Evolutionary conservation across 2,329 filamentous ascomycete species (phyloP).

Genomic region (Aspergillus udagawae): DNA sequence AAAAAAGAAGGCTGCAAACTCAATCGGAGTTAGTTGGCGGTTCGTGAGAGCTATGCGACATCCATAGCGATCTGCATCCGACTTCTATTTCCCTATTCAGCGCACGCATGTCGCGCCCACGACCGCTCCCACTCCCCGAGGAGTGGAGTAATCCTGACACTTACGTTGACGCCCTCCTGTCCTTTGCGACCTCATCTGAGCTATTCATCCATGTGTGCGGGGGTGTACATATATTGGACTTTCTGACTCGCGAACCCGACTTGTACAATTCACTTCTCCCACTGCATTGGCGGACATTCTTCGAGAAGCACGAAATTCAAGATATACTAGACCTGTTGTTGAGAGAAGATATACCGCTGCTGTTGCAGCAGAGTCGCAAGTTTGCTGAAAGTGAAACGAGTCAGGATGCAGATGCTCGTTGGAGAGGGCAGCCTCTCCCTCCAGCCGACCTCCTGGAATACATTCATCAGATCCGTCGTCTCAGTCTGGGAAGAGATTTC

Average conservation of each 20-base stretch:
- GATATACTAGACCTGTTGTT: conserved; percentile 76
- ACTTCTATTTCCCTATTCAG: background rate
- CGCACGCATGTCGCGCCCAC: conserved; percentile 44
- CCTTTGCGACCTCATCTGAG: conserved; percentile 69
- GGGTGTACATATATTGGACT: conserved; percentile 95
- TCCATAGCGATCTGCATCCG: background rate
- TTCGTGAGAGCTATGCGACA: background rate
- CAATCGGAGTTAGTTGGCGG: background rate
- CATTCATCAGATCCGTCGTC: conserved; percentile 64
- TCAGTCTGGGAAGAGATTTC: conserved; percentile 65
- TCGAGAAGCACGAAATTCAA: conserved; percentile 67
- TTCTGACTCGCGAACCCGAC: conserved; percentile 81
- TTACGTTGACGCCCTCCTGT: conserved; percentile 73
- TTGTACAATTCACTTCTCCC: conserved; percentile 76
- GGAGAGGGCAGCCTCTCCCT: conserved; percentile 43
- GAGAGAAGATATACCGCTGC: conserved; percentile 63
- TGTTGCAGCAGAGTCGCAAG: conserved; percentile 19
- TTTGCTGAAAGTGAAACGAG: conserved; percentile 2
- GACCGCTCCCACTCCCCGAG: conserved; percentile 63
- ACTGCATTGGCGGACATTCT: conserved; percentile 75
- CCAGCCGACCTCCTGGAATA: conserved; percentile 65
- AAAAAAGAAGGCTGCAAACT: background rate
- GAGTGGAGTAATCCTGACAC: conserved; percentile 68
- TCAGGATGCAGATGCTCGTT: conserved; percentile 21
- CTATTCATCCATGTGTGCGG: conserved; percentile 87